Percentiles rank a stretch among this genome's conserved stretches.
Conservation (phyloP, 495 filamentous ascomycete genomes). For the Podospora anserina region DNA sequence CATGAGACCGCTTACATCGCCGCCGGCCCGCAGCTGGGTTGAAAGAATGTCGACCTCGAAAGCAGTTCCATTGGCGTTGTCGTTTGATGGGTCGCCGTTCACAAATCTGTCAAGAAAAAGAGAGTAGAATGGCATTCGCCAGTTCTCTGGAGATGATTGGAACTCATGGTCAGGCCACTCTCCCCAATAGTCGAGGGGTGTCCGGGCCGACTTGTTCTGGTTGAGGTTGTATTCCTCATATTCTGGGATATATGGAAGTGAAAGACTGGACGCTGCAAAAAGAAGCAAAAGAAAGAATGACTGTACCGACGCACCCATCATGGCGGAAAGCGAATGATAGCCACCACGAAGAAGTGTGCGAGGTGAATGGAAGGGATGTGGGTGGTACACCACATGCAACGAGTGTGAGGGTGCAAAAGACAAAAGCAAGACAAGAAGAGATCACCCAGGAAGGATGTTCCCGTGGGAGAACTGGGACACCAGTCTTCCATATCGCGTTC, state of each 20-base stretch:
- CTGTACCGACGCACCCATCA: constrained; percentile 11
- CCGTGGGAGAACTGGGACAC: background rate
- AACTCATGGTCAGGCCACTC: constrained; percentile 55
- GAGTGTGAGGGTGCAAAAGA: constrained; percentile 4
- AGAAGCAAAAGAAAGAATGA: constrained; percentile 15
- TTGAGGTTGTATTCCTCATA: constrained; percentile 61
- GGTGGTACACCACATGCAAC: constrained; percentile 6
- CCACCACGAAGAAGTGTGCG: constrained; percentile 3
- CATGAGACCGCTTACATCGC: constrained; percentile 62
- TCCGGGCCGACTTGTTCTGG: constrained; percentile 54
- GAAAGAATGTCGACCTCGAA: constrained; percentile 66
- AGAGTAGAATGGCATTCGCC: constrained; percentile 68
- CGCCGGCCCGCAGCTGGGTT: constrained; percentile 68
- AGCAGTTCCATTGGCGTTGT: constrained; percentile 64
- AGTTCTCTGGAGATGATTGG: constrained; percentile 60
- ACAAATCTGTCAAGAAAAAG: constrained; percentile 66
- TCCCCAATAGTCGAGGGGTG: constrained; percentile 60
- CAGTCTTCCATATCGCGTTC: background rate
- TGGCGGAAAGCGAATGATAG: constrained; percentile 6
- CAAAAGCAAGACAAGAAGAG: constrained; percentile 9
- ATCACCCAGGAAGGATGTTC: background rate
- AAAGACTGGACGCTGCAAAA: constrained; percentile 10
- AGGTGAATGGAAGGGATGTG: constrained; percentile 11
- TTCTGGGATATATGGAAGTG: constrained; percentile 53
- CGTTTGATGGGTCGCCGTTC: constrained; percentile 68